Percentiles rank a stretch among this genome's conserved stretches.
Evolutionary conservation across 371 early-diverging fungal genomes (phyloP).

Genomic region (Mucor circinelloides): DNA sequence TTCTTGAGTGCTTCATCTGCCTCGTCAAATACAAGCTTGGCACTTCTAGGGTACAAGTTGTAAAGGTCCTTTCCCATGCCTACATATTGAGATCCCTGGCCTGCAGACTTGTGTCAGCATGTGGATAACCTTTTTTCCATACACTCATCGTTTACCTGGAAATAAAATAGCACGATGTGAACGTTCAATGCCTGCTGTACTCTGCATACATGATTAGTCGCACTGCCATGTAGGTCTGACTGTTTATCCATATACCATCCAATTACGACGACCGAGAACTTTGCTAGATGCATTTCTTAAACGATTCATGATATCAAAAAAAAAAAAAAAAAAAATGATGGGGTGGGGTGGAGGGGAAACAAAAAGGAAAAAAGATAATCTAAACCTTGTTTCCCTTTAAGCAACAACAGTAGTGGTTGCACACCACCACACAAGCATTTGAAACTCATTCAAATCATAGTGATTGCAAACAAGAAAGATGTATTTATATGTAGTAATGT

Average conservation of each 20-base stretch:
- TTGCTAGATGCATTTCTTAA: neutral
- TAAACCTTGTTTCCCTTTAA: neutral
- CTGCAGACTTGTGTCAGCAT: conserved; percentile 27
- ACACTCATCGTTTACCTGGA: conserved; percentile 38
- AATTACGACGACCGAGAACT: conserved; percentile 21
- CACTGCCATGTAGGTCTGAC: neutral
- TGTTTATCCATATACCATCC: conserved; percentile 25
- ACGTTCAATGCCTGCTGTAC: conserved; percentile 54
- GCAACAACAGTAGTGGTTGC: neutral
- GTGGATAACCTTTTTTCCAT: neutral
- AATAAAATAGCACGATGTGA: conserved; percentile 58
- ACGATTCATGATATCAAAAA: conserved; percentile 2
- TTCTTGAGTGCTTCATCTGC: conserved; percentile 83
- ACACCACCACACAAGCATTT: neutral
- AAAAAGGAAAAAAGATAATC: neutral
- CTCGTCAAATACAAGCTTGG: conserved; percentile 86
- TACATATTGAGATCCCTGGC: conserved; percentile 87
- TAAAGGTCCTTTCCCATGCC: conserved; percentile 96
- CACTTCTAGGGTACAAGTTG: conserved; percentile 65
- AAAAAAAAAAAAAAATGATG: no score
- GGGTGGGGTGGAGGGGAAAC: neutral
- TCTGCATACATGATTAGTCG: conserved; percentile 27
- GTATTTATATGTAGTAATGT: neutral
- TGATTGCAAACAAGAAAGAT: neutral
- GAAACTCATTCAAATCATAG: neutral